Evolutionary conservation across 2,329 filamentous ascomycete species (phyloP).

Genomic region (Pseudovirgaria hyperparasitica): DNA sequence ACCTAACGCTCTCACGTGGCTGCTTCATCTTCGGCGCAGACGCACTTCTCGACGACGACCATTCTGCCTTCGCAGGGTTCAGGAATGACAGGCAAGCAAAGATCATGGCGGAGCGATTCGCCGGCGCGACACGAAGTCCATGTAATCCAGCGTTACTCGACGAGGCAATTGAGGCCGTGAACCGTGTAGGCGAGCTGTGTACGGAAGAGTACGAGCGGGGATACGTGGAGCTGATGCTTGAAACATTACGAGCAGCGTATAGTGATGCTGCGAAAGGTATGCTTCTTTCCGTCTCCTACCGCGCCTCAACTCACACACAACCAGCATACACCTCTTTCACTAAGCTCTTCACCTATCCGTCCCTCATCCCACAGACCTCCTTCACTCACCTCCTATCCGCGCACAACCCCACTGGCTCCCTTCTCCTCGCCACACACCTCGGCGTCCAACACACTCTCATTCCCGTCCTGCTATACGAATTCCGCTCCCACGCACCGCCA

Average conservation of each 20-base stretch:
- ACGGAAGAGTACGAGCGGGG: conserved; percentile 16
- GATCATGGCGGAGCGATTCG: conserved; percentile 17
- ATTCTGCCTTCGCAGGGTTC: conserved; percentile 20
- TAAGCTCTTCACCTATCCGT: conserved; percentile 28
- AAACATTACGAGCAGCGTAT: conserved; percentile 17
- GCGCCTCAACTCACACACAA: neutral
- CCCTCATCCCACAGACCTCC: conserved; percentile 24
- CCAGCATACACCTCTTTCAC: conserved; percentile 29
- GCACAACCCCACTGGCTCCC: conserved; percentile 27
- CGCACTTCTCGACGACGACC: conserved; percentile 9
- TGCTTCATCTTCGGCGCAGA: conserved; percentile 21
- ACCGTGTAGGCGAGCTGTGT: conserved; percentile 12
- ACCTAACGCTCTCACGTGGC: conserved; percentile 24
- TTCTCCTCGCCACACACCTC: conserved; percentile 36
- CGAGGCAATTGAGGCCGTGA: conserved; percentile 16
- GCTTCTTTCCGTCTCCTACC: neutral
- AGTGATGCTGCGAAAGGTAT: conserved; percentile 13
- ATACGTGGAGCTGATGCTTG: conserved; percentile 15
- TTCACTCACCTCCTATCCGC: conserved; percentile 33
- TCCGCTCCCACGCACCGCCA: too few species aligned
- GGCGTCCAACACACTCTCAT: conserved; percentile 31
- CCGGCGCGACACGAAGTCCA: conserved; percentile 8
- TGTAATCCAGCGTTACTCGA: conserved; percentile 18
- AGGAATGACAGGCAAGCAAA: conserved; percentile 18
- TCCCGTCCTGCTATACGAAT: conserved; percentile 24